Conservation (phyloP, 2,329 filamentous ascomycete species). For the Lasiodiplodia theobromae region DNA sequence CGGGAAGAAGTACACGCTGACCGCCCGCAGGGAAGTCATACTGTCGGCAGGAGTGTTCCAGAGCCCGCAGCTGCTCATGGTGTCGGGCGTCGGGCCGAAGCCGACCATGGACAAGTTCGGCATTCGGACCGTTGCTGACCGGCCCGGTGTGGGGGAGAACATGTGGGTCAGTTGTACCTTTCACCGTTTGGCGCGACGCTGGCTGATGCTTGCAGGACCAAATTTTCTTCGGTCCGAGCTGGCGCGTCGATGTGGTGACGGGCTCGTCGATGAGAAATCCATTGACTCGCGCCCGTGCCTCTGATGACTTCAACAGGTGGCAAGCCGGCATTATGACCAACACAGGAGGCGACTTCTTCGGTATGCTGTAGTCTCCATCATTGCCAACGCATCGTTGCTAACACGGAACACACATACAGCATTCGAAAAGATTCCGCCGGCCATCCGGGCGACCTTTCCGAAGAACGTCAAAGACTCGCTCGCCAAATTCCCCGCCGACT, state of each 20-base stretch:
- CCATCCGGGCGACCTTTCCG: constrained; percentile 19
- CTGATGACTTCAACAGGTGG: constrained; percentile 1
- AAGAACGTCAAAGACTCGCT: constrained; percentile 16
- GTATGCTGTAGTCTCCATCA: constrained; percentile 34
- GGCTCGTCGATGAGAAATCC: constrained; percentile 27
- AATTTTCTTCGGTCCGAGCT: constrained; percentile 35
- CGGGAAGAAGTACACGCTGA: constrained; percentile 32
- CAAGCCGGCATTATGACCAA: background rate
- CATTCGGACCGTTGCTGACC: constrained; percentile 35
- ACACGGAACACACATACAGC: constrained; percentile 32
- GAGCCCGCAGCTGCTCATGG: constrained; percentile 49
- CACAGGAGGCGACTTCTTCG: constrained; percentile 46
- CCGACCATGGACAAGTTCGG: constrained; percentile 35
- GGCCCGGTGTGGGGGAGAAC: constrained; percentile 37
- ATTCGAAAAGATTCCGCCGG: constrained; percentile 29
- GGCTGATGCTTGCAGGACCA: constrained; percentile 28
- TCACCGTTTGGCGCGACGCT: too few species aligned
- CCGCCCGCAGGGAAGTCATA: constrained; percentile 52
- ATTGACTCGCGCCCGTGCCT: constrained; percentile 24
- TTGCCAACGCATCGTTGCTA: constrained; percentile 37
- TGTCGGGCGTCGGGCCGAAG: constrained; percentile 48
- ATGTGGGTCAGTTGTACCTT: background rate
- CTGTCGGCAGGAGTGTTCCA: constrained; percentile 54
- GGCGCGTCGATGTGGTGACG: constrained; percentile 35
- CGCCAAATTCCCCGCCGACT: constrained; percentile 31